Conservation (phyloP, 164 flowering plant genomes). For the Stephania cephalantha region DNA sequence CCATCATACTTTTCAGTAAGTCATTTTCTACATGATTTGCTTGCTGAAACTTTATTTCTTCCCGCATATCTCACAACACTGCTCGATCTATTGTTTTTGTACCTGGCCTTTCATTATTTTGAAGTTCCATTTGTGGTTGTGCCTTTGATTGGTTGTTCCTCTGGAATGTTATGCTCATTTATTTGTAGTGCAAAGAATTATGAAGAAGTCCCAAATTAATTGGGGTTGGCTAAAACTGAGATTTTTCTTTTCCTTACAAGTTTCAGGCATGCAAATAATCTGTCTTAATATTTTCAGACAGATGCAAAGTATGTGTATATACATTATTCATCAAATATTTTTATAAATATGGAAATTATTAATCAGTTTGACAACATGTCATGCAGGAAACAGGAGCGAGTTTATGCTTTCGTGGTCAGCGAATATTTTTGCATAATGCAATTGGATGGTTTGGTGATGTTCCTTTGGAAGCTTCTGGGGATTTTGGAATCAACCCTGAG, state of each 20-base stretch:
- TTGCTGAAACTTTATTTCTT: neutral
- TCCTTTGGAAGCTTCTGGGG: conserved; percentile 97
- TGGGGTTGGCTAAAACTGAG: neutral
- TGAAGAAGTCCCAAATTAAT: too few relatives aligned
- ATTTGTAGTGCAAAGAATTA: too few relatives aligned
- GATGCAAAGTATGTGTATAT: neutral
- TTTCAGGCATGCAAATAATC: neutral
- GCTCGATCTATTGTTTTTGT: too few relatives aligned
- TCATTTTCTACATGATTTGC: conserved; percentile 4
- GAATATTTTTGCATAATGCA: conserved; percentile 79
- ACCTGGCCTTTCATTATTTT: too few relatives aligned
- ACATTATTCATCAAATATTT: neutral
- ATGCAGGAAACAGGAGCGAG: conserved; percentile 43
- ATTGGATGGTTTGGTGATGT: conserved; percentile 93
- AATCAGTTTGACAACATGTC: neutral
- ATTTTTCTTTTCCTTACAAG: neutral
- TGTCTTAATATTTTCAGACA: neutral
- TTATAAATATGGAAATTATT: neutral
- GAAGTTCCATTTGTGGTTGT: too few relatives aligned
- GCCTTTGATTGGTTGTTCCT: too few relatives aligned
- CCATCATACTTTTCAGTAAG: conserved; percentile 85
- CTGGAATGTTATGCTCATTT: too few relatives aligned
- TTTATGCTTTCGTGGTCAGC: conserved; percentile 86
- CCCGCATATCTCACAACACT: too few relatives aligned
- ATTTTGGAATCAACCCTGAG: conserved; percentile 95